Conservation (phyloP, 2,329 filamentous ascomycete genomes). For the Pezicula radicicola region DNA sequence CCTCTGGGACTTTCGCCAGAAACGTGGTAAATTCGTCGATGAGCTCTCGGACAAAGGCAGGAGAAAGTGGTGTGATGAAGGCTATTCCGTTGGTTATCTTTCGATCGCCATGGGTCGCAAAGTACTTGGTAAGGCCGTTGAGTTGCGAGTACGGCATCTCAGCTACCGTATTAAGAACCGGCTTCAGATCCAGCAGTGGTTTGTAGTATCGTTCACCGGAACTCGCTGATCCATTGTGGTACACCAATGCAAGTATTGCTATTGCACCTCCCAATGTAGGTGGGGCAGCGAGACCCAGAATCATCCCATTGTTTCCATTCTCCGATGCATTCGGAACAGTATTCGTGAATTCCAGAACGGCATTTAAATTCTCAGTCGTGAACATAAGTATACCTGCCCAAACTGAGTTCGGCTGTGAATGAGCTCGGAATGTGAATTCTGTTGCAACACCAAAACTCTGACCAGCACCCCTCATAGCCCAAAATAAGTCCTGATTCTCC, state of each 20-base stretch:
- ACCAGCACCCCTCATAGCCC: conserved; percentile 18
- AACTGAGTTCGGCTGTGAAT: conserved; percentile 10
- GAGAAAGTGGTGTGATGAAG: conserved; percentile 29
- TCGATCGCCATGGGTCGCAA: conserved; percentile 30
- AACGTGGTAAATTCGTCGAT: conserved; percentile 26
- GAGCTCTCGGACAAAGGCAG: conserved; percentile 21
- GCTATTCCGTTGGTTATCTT: conserved; percentile 33
- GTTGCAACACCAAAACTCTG: conserved; percentile 13
- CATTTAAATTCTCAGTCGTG: conserved; percentile 4
- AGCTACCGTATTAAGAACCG: conserved; percentile 19
- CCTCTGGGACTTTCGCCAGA: conserved; percentile 17
- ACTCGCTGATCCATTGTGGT: conserved; percentile 32
- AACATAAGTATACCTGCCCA: conserved; percentile 17
- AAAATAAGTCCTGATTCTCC: conserved; percentile 18
- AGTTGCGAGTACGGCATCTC: conserved; percentile 30
- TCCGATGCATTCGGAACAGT: not conserved
- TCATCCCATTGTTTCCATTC: not conserved
- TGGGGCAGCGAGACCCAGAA: not conserved
- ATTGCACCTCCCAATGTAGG: not conserved
- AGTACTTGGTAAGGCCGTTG: conserved; percentile 29
- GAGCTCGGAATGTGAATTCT: conserved; percentile 7
- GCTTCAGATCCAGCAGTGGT: conserved; percentile 24
- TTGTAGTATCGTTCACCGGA: conserved; percentile 25
- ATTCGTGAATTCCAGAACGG: conserved; percentile 14
- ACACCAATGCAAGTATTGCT: conserved; percentile 7